These are phyloP conservation scores for Mangifera indica DNA, from an alignment of 345 rosid species.

Conservation along the genomic window DNA sequence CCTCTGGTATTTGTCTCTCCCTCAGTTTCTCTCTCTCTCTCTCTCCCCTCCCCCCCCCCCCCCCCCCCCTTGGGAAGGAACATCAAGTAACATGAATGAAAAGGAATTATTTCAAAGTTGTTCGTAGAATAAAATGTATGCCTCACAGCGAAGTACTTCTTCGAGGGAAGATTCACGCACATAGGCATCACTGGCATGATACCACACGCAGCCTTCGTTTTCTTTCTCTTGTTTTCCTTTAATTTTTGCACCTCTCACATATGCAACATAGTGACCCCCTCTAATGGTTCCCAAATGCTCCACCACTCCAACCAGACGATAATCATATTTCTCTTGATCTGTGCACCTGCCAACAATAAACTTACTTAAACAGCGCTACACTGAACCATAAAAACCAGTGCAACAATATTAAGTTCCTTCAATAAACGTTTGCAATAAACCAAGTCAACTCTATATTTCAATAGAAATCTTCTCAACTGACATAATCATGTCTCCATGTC, in stretches of 20 bases:
- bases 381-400: background rate
- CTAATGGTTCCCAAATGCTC: conserved; percentile 95
- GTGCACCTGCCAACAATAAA: conserved; percentile 35
- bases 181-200: conserved; percentile 62
- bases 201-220: conserved; percentile 53
- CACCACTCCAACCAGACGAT: conserved; percentile 72
- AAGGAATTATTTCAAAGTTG: conserved; percentile 30
- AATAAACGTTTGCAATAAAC: background rate
- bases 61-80: conserved; percentile 16
- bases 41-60: too few relatives aligned
- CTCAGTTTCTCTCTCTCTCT: conserved; percentile 10
- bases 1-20: conserved; percentile 20
- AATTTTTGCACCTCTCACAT: conserved; percentile 51
- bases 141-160: conserved; percentile 77
- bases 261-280: conserved; percentile 93
- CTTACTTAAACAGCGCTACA: too few relatives aligned
- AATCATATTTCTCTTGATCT: conserved; percentile 37
- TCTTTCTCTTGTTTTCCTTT: conserved; percentile 31
- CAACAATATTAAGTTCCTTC: too few relatives aligned
- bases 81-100: conserved; percentile 10
- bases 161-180: conserved; percentile 70
- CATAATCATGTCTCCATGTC: conserved; percentile 4
- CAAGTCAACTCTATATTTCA: conserved; percentile 1
- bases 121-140: conserved; percentile 90
- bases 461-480: background rate